phyloP scores from a whole-genome alignment of 2,329 filamentous ascomycete species.

The Cercospora berteroae region DNA sequence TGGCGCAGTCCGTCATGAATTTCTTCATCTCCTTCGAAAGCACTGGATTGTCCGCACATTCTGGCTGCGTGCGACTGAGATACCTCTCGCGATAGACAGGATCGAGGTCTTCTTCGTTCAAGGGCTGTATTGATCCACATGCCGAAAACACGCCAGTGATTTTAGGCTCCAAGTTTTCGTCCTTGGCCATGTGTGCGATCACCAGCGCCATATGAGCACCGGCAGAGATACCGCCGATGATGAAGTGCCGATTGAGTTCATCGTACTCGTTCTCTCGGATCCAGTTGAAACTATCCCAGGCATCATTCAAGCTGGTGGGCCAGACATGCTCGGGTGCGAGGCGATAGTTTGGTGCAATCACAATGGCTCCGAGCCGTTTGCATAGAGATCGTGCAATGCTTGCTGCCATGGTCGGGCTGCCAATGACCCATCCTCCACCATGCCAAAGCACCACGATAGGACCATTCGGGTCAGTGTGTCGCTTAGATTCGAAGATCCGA shows the following conservation, averaged over 20 bases:
- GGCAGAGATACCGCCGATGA: conserved; percentile 49
- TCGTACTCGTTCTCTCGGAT: conserved; percentile 40
- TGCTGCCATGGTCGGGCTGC: conserved; percentile 20
- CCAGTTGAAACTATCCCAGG: conserved; percentile 48
- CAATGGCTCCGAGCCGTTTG: conserved; percentile 14
- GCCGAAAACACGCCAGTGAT: conserved; percentile 40
- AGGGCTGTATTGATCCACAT: conserved; percentile 45
- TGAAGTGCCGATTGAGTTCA: conserved; percentile 43
- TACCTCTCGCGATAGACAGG: conserved; percentile 38
- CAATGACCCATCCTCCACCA: conserved; percentile 25
- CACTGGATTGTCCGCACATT: conserved; percentile 36
- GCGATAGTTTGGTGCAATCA: conserved; percentile 36
- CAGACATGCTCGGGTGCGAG: conserved; percentile 49
- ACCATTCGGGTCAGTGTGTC: conserved; percentile 4
- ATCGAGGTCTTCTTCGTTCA: conserved; percentile 29
- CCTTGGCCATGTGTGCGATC: conserved; percentile 42
- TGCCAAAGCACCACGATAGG: conserved; percentile 30
- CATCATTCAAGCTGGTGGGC: conserved; percentile 44
- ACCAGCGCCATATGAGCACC: conserved; percentile 43
- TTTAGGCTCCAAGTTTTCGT: conserved; percentile 37
- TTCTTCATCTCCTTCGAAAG: conserved; percentile 19
- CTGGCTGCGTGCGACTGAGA: conserved; percentile 42
- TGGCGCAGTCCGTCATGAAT: conserved; percentile 13
- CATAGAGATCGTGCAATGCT: conserved; percentile 17
- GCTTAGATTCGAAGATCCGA: conserved; percentile 12